Conservation (phyloP, 2,329 filamentous ascomycete genomes). For the Talaromyces amestolkiae region DNA sequence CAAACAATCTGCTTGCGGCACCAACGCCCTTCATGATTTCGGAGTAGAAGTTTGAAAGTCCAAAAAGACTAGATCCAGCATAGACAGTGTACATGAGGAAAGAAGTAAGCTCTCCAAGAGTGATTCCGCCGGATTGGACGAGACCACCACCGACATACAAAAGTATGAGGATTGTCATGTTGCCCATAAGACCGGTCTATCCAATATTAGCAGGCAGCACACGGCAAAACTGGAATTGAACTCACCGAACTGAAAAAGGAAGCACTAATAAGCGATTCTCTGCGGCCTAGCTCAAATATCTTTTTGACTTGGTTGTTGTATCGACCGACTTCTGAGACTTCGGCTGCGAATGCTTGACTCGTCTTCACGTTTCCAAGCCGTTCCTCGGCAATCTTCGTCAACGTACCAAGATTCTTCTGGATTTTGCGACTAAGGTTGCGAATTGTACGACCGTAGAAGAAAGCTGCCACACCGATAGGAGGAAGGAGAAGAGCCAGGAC, state of each 20-base stretch:
- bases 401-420: constrained; percentile 84
- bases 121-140: constrained; percentile 81
- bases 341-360: constrained; percentile 91
- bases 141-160: constrained; percentile 87
- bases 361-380: constrained; percentile 95
- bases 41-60: constrained; percentile 92
- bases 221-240: constrained; percentile 3
- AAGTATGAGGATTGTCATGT: constrained; percentile 90
- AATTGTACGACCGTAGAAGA: constrained; percentile 86
- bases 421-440: constrained; percentile 87
- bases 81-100: constrained; percentile 99
- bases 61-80: constrained; percentile 81
- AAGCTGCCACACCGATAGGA: constrained; percentile 83
- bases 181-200: constrained; percentile 86
- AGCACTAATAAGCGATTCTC: constrained; percentile 82
- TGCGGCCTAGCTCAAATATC: constrained; percentile 85
- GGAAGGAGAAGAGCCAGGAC: constrained; percentile 85
- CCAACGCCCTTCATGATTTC: constrained; percentile 99
- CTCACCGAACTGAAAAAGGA: constrained; percentile 73
- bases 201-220: constrained; percentile 22
- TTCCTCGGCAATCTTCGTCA: constrained; percentile 98
- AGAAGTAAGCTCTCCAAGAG: constrained; percentile 86
- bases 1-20: constrained; percentile 92
- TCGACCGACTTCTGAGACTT: constrained; percentile 81
- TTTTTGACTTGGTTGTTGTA: constrained; percentile 91